Evolutionary conservation across 148 eudicot genomes (phyloP).

Genomic region (Fagopyrum tataricum): DNA sequence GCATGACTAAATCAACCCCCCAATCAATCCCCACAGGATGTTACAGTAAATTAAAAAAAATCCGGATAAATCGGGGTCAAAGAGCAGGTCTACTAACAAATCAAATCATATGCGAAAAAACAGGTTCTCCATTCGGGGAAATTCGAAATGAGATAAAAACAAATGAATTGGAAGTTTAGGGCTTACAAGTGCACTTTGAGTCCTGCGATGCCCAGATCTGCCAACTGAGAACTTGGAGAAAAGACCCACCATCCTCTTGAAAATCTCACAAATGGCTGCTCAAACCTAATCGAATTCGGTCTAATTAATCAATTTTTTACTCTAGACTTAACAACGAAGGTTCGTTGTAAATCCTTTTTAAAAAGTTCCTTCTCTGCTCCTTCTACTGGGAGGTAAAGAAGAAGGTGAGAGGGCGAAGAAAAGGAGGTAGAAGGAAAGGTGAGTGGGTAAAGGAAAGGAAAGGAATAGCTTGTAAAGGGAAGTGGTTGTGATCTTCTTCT

Average conservation of each 20-base stretch:
- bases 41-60: conserved; percentile 1
- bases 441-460: not conserved
- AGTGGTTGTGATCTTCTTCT: conserved; percentile 3
- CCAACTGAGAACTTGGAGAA: conserved; percentile 33
- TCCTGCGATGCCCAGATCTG: conserved; percentile 30
- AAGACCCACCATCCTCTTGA: conserved; percentile 35
- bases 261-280: not conserved
- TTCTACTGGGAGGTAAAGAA: not conserved
- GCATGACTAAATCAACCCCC: conserved; percentile 4
- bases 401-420: not conserved
- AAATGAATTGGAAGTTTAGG: not conserved
- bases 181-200: conserved; percentile 45
- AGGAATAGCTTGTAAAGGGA: conserved; percentile 7
- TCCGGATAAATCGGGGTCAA: not conserved
- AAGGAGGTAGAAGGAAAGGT: not conserved
- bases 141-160: not conserved
- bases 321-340: not conserved
- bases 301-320: not conserved
- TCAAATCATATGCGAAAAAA: not conserved
- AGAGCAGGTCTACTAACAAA: not conserved
- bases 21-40: not conserved
- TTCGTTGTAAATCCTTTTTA: not conserved
- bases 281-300: not conserved
- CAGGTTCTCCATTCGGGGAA: not conserved
- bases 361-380: not conserved